Base-by-base conservation (phyloP, 2,329 filamentous ascomycete genomes). In the Fusarium abutilonis region DNA sequence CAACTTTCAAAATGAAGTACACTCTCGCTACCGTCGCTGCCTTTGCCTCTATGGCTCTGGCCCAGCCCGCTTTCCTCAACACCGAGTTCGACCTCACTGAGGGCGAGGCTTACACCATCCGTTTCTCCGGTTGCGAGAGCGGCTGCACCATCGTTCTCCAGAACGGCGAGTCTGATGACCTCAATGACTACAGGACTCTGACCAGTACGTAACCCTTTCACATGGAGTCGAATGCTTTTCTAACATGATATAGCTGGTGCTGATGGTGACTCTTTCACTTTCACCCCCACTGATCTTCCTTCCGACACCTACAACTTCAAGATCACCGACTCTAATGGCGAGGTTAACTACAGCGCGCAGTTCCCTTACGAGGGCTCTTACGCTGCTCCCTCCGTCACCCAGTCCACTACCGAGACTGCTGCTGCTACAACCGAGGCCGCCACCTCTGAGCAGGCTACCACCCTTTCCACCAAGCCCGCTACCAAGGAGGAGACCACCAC, bases 1-100 rank as follows among this genome's bases (percentile, higher is more conserved):
- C 56, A 55, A 62, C 53, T 56, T 64, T 72, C 73, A 75, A 67
- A 57, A 78, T 78, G 75, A 76, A 77, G 74, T 74, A 70, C 67
- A 71, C 74, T 48, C 28, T 72, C 64, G 70, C 65, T 65, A 56
- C 70, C 50, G 38, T 75, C 48, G 66, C 71, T 59, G 64, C 72
- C 64, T 44, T 75, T 39, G 73, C 67, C 56, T 61, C 63, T 58
- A 54, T 66, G 47, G 72, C 54, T 53, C 29, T 70, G 48, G 75
- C 74, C 41, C 45, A 68, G 62, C 75, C 75, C 44, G 26, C 43
- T 17, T 70, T 78, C 68, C 60, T 67, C 67, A 78, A 78, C 74
- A 59, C 49, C 26, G 28, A 56, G 4, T 76, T 72, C 55, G 35
- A 67, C 2, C 60, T 76, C 29, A 21, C 51, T 6, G 62, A 73